A percentile compares a stretch with the other conserved stretches of the same genome.
phyloP scores from a whole-genome alignment of 352 stramenopile species.

The Phytophthora hybrid region DNA sequence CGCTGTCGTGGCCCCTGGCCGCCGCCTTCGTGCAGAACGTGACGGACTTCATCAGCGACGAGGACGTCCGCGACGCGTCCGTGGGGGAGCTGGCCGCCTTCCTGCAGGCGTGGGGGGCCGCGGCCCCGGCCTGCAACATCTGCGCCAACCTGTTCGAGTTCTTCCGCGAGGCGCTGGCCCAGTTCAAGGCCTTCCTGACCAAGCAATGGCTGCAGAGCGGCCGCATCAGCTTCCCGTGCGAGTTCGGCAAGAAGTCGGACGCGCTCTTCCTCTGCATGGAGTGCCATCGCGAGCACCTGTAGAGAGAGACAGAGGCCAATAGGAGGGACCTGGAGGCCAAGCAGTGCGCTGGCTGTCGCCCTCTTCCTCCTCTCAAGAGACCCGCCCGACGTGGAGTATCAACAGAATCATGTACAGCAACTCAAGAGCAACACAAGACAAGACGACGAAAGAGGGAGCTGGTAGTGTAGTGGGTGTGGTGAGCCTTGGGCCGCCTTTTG shows the following conservation, averaged over 20 bases:
- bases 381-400: conserved; percentile 20
- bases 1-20: conserved; percentile 73
- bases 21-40: conserved; percentile 69
- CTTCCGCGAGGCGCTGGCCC: conserved; percentile 63
- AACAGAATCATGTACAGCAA: conserved; percentile 30
- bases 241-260: conserved; percentile 84
- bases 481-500: conserved; percentile 24
- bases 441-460: too few species aligned
- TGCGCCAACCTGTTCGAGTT: conserved; percentile 68
- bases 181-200: conserved; percentile 80
- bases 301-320: not conserved
- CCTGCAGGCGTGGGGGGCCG: conserved; percentile 44
- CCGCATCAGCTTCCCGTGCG: conserved; percentile 76
- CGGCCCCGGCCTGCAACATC: conserved; percentile 54
- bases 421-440: not conserved
- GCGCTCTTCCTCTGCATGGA: conserved; percentile 86
- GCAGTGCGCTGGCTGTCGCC: conserved; percentile 33
- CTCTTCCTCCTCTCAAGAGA: conserved; percentile 15
- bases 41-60: conserved; percentile 73
- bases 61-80: conserved; percentile 75
- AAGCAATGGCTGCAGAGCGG: conserved; percentile 59
- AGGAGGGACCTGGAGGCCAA: conserved; percentile 9
- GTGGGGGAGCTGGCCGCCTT: conserved; percentile 72
- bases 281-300: conserved; percentile 83
- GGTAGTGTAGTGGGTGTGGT: conserved; percentile 8